A percentile compares a stretch with the other conserved stretches of the same genome.
Evolutionary conservation across 129 eudicot genomes (phyloP).

Genomic region (Flaveria sonorensis): DNA sequence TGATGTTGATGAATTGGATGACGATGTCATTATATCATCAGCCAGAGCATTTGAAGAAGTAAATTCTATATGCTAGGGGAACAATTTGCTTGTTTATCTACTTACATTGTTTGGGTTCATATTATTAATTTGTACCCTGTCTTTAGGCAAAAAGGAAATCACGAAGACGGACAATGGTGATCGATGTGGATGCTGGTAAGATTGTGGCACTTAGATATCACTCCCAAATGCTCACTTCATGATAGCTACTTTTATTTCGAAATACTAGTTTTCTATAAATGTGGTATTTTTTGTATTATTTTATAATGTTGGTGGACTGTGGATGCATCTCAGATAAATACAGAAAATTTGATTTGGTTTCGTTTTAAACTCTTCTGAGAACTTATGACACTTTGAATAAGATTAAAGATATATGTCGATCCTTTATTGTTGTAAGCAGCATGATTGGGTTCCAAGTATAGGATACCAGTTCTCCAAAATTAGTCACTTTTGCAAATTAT

Average conservation of each 20-base stretch:
- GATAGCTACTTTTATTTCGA: neutral
- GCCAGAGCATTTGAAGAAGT: constrained; percentile 85
- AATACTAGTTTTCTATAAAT: neutral
- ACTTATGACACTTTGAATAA: neutral
- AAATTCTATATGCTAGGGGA: constrained; percentile 18
- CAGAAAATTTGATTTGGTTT: neutral
- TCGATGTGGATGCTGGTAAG: constrained; percentile 76
- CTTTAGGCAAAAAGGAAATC: constrained; percentile 69
- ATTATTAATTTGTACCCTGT: neutral
- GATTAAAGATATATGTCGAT: neutral
- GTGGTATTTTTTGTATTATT: neutral
- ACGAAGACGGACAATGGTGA: constrained; percentile 45
- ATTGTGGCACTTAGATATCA: neutral
- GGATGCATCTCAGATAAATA: neutral
- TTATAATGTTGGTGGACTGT: neutral
- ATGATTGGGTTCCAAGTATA: neutral
- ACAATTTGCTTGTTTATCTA: neutral
- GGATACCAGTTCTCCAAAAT: neutral
- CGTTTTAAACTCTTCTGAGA: neutral
- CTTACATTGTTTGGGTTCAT: neutral
- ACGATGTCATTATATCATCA: constrained; percentile 78
- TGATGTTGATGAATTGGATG: constrained; percentile 76
- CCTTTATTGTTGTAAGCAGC: neutral
- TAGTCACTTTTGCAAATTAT: neutral
- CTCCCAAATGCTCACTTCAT: neutral